Percentiles rank a stretch among this genome's conserved stretches.
phyloP scores from a whole-genome alignment of 2,329 filamentous ascomycete genomes.

The Cladobotryum protrusum region DNA sequence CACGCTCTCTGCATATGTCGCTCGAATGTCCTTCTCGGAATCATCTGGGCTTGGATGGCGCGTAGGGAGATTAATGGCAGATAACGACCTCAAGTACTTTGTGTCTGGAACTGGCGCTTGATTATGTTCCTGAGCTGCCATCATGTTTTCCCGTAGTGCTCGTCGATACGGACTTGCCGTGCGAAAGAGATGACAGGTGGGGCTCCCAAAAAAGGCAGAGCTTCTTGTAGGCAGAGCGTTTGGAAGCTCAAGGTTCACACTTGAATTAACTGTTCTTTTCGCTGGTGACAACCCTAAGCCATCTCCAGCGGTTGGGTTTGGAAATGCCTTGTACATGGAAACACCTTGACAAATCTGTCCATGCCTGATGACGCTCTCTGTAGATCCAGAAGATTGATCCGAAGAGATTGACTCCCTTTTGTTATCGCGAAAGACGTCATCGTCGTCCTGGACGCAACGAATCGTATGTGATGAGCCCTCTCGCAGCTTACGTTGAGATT shows the following conservation, averaged over 20 bases:
- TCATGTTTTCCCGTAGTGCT: constrained; percentile 42
- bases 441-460: constrained; percentile 26
- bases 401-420: background rate
- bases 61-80: constrained; percentile 32
- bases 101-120: constrained; percentile 22
- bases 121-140: constrained; percentile 25
- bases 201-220: constrained; percentile 48
- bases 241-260: constrained; percentile 14
- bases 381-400: background rate
- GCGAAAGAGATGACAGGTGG: constrained; percentile 45
- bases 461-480: constrained; percentile 22
- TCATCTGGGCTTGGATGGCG: constrained; percentile 34
- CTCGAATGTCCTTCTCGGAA: constrained; percentile 33
- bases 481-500: background rate
- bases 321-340: constrained; percentile 10
- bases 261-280: constrained; percentile 4
- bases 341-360: background rate
- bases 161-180: constrained; percentile 51
- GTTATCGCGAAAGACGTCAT: constrained; percentile 26
- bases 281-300: constrained; percentile 9
- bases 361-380: background rate
- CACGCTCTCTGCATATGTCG: constrained; percentile 41
- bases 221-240: constrained; percentile 34
- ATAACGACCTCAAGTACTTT: constrained; percentile 36
- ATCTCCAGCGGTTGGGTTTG: constrained; percentile 9